Evolutionary conservation across 805 yeast genomes (phyloP), one percentile per base, ranked within the genome.

Genomic region (Tetrapisispora phaffii): DNA sequence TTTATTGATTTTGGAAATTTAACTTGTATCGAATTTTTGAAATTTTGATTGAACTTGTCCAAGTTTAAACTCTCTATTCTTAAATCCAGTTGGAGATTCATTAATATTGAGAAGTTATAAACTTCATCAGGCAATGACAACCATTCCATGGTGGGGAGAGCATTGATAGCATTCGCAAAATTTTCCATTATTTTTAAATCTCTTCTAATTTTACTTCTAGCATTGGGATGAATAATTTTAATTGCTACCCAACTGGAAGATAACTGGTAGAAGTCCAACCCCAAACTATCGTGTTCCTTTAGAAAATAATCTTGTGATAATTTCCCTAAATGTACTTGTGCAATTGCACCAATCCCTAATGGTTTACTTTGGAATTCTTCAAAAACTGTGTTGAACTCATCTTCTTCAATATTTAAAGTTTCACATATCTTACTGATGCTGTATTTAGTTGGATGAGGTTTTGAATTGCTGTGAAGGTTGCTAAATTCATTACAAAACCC

Each of bases 311-410:
- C 65, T 16, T 65, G 58, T 15, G 79, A 74, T 21, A 86, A 64
- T 51, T 77, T 79, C 1, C 85, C 97, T 33, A 76, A 64, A 64
- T 90, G 85, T 2, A 93, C 98, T 64, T 93, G 98, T 1, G 96
- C 98, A 68, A 93, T 93, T 1, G 98, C 96, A 13, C 98, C 98
- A n/a, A 90, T 90, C 1, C 98, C 98, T 7, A 89, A 67, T 0
- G 97, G 97, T 33, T 61, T 28, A 28, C 31, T 28, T 6, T 28
- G 31, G 12, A 28, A 28, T 10, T 28, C 31, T 28, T 28, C 31
- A 28, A 28, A 28, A 3, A 28, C 31, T 28, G 76, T 79, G 29
- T 76, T 67, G 55, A 93, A 85, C 50, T 82, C 70, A 56, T 22
- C 75, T 2, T 39, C 76, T 16, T 67, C 65, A 3, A 41, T 76